Base-by-base conservation (phyloP, 306 rosid species). In the apple (Malus domestica) region DNA sequence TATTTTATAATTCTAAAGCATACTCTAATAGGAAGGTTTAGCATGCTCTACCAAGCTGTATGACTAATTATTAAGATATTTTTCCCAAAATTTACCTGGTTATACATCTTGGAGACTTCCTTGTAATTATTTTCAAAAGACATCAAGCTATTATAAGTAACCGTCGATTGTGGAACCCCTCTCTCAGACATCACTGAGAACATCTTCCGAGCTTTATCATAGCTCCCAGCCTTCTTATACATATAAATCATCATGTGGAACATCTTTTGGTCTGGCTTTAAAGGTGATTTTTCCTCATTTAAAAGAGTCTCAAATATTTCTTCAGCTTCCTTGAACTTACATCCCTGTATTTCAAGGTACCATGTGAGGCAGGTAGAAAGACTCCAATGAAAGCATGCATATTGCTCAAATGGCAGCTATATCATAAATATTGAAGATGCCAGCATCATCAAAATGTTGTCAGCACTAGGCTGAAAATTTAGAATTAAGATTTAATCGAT, bases 201-300 rank as follows among this genome's bases (percentile, higher is more conserved):
- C 79, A 90, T 32, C 83, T 80, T 89, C 20, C 99, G 91, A 82
- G 99, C 97, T 77, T 92, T 89, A 59, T 89, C 96, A 83, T 92
- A 88, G 85, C 81, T 89, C 75, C 97, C 96, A 51, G 89, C 94
- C 91, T 90, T 95, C 89, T 87, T 92, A 71, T 83, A 78, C 99
- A 88, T 92, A 81, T 90, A 95, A 85, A 95, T 92, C 93, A 95
- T 92, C 96, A 95, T 88, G 80, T 92, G 93, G 86, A 90, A 90
- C 96, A 90, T 90, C 88, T 89, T 88, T 79, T 95, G 97, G 79
- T 92, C 99, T 19, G 97, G 97, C 79, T 88, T 95, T 82, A 90
- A 73, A 77, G 89, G 86, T 25, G 93, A 70, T 2, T 81, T 92
- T 78, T 84, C 93, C 70, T 87, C 86, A 76, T 88, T 76, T 78